A percentile compares a stretch with the other conserved stretches of the same genome.
Evolutionary conservation across 2,329 filamentous ascomycete species (phyloP).

Genomic region (Fusarium sp.): DNA sequence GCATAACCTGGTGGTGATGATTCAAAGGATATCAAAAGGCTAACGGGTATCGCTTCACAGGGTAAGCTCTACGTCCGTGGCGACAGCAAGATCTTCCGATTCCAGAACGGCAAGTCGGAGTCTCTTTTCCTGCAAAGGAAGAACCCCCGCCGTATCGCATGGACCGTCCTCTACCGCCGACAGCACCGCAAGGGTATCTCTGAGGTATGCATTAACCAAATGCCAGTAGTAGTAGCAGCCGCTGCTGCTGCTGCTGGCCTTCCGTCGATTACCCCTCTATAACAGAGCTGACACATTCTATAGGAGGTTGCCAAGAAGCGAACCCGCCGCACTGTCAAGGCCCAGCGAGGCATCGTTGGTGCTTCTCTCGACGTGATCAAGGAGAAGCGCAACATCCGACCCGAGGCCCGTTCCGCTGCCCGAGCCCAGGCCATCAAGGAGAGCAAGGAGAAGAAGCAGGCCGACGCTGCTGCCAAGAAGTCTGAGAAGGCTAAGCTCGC

Average conservation of each 20-base stretch:
- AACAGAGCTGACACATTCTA: constrained; percentile 60
- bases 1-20: constrained; percentile 24
- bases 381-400: constrained; percentile 95
- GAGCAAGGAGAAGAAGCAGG: constrained; percentile 98
- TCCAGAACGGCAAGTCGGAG: constrained; percentile 99
- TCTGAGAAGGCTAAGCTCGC: constrained; percentile 98
- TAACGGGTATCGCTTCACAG: constrained; percentile 64
- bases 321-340: constrained; percentile 96
- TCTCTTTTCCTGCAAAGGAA: constrained; percentile 99
- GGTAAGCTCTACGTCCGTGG: constrained; percentile 99
- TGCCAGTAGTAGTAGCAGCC: not conserved
- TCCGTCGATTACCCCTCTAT: not conserved
- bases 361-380: constrained; percentile 99
- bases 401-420: constrained; percentile 93
- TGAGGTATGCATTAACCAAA: constrained; percentile 79
- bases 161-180: constrained; percentile 98
- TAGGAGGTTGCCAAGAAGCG: constrained; percentile 99
- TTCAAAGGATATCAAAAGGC: constrained; percentile 41
- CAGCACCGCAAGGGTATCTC: constrained; percentile 99
- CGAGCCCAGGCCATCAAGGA: constrained; percentile 93
- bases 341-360: constrained; percentile 98
- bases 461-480: constrained; percentile 92
- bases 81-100: constrained; percentile 99
- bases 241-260: not conserved
- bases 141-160: constrained; percentile 99